Base-by-base conservation (phyloP, 805 yeast species). In the Starmerella tilneyi region DNA sequence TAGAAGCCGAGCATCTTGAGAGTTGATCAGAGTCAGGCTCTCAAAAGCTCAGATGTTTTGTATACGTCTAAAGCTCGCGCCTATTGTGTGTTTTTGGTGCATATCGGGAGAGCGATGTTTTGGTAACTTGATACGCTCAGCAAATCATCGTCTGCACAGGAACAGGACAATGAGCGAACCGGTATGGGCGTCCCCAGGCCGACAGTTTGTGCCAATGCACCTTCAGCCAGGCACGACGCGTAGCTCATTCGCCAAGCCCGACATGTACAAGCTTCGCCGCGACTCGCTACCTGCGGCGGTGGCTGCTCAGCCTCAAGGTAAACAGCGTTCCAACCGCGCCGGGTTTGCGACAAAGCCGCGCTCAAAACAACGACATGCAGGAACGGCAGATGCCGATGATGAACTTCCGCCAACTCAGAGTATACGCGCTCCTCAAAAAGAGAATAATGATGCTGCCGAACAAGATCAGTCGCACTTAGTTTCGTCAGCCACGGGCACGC, bases 401-500 rank as follows among this genome's bases (percentile, higher is more conserved):
- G 50, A 49, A 21, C 48, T 45, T 17, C 53, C 54, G 33, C 56
- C 56, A 17, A 52, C 56, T 2, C 39, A 29, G 28, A 44, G 51
- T 44, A 45, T 48, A 23, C 48, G 50, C 38, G 29, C 36, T 8
- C 27, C 45, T 17, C 39, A 27, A 24, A 17, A 22, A 11, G 45
- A 45, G 35, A n/a, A 17, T 4, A 8, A 20, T 20, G 41, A 32
- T 4, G 26, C 27, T 8, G 31, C 38, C 7, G 44, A 33, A 9
- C 5, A 22, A 5, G 31, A 13, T 9, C 24, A 39, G 15, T 9
- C 24, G 16, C 19, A 15, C 16, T 20, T 12, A 3, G 38, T 24
- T 29, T 17, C 6, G 27, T 35, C 28, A 1, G 30, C 15, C 29
- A 4, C 29, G 11, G 51, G 46, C 13, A 29, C 29, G 24, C 82